Evolutionary conservation across 2,329 filamentous ascomycete species (phyloP), one percentile per base, ranked within the genome.

Genomic region (Ilyonectria sp.): DNA sequence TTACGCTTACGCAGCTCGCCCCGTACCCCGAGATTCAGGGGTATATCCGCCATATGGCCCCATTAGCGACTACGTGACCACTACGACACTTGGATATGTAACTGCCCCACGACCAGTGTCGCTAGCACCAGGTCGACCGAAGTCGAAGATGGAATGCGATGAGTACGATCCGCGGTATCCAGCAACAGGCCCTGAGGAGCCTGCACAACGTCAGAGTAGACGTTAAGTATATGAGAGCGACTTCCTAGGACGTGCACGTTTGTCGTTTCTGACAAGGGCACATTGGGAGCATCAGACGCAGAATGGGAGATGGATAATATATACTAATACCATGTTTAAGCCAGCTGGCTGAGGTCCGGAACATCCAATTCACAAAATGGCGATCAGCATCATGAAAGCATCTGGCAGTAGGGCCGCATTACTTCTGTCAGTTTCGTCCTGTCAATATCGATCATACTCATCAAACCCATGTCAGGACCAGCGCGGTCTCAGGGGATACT

Each of bases 111-210:
- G 52, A 50, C 43, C 59, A 37, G 46, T 55, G 15, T 65, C 61
- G 23, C 13, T 46, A 43, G 54, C 63, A 8, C 58, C 40, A 13
- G 54, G 47, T 29, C 66, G 50, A 8, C 44, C 52, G 46, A 29
- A 33, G 23, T 17, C 53, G 15, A 59, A 54, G 46, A 47, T 63
- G 6, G 69, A 64, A 63, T 71, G 80, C 58, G 82, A 84, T 61
- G 83, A 85, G 68, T 86, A 86, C 57, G 83, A 86, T 60, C 82
- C 83, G 26, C 79, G 79, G 50, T 80, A 80, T 70, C 81, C 81
- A 13, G 78, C 76, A 50, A 75, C 65, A 21, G 62, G 50, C 43
- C 47, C 53, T 43, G 59, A 60, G 46, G 65, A 61, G 21, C 47
- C 57, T 19, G 13, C 54, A 7, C 43, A 19, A 8, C 61, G 65